Base-by-base conservation (phyloP, 108 stramenopile genomes). In the Thalassiosira profunda region DNA sequence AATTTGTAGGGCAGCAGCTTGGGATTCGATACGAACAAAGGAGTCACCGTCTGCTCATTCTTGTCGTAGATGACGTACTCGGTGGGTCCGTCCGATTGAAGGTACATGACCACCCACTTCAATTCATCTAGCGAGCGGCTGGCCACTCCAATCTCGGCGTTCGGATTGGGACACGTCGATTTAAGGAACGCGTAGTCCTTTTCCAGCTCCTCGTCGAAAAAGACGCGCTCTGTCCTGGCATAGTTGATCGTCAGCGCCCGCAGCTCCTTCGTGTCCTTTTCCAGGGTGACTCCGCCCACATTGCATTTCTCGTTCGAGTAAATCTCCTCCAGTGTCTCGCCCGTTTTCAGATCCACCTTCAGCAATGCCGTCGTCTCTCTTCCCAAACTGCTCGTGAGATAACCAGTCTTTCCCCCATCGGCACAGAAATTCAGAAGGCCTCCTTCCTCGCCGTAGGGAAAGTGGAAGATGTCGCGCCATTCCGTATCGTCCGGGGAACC, bases 311-410 rank as follows among this genome's bases (percentile, higher is more conserved):
- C 86, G 53, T 75, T 82, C 21, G 70, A 36, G 68, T 67, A 83
- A 58, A 85, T 81, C 44, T 80, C 84, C 29, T 81, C 74, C 43
- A 81, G 35, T 1, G 80, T 85, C 29, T 75, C 74, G 6, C 83
- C 84, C 4, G 81, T 83, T n/a, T 45, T 44, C 12, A 83, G n/a
- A 78, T 87, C 77, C 23, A 87, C 82, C 34, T 87, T 84, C 33
- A 85, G 47, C 62, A 87, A 67, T 2, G 86, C 86, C 15, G 79
- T 83, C 1, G 86, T 87, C 33, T 87, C 86, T 58, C 86, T 56
- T 8, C 70, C 82, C 15, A 85, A n/a, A 66, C 67, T 80, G 24
- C 69, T 72, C 9, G 73, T 75, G 17, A 87, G 52, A 34, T 80
- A 82, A 17, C 67, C 79, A 18, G 77, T 71, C 33, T 73, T 84